Evolutionary conservation across 1,284 basidiomycete genomes (phyloP).

Genomic region (Grifola frondosa): DNA sequence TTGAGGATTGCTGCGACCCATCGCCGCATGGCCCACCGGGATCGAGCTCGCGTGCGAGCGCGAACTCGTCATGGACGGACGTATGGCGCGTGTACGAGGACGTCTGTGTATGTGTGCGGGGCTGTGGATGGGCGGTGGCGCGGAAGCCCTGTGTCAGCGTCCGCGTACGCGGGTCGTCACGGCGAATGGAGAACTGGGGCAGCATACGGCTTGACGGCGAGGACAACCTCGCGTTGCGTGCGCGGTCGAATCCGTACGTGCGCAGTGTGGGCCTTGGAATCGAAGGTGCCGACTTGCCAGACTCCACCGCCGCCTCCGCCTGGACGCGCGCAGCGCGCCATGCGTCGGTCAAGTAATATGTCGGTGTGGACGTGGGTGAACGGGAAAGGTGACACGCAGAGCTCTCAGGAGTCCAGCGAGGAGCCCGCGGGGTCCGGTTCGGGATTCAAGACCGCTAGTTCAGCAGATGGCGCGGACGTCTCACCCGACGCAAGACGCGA

Average conservation of each 20-base stretch:
- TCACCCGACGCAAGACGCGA: conserved; percentile 31
- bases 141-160: conserved; percentile 44
- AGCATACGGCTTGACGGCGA: conserved; percentile 59
- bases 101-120: conserved; percentile 74
- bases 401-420: conserved; percentile 6
- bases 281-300: no score
- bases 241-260: conserved; percentile 37
- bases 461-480: conserved; percentile 28
- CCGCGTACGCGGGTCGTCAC: conserved; percentile 41
- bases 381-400: conserved; percentile 10
- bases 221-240: conserved; percentile 35
- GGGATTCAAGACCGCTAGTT: conserved; percentile 19
- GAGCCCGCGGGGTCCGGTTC: conserved; percentile 8
- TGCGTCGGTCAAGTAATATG: conserved; percentile 27
- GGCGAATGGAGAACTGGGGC: conserved; percentile 49
- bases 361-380: conserved; percentile 26
- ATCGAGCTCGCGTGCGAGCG: conserved; percentile 26
- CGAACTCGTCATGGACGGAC: conserved; percentile 60
- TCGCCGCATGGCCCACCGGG: conserved; percentile 13
- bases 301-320: no score
- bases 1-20: conserved; percentile 22
- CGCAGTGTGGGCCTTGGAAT: conserved; percentile 67
- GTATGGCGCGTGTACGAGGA: conserved; percentile 80
- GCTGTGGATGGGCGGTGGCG: conserved; percentile 76
- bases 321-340: conserved; percentile 16